Conservation (phyloP, 768 basidiomycete genomes). For the Pleurotus tuber-regium region DNA sequence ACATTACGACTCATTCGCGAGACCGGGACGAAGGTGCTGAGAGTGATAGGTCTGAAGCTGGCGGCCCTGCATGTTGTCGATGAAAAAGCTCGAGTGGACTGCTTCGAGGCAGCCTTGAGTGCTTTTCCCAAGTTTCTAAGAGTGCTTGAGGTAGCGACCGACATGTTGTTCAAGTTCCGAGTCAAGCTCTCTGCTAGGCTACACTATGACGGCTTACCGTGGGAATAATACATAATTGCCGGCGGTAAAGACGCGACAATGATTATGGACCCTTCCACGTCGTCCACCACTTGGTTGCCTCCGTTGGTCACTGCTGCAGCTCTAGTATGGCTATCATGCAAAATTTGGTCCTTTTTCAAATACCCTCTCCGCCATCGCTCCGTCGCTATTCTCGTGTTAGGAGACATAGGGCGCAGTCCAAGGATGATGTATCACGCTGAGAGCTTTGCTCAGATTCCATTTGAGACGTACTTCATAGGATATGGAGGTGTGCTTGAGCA, state of each 20-base stretch:
- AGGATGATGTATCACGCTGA: conserved; percentile 99
- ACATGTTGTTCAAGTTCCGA: conserved; percentile 11
- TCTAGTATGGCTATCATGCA: conserved; percentile 29
- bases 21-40: background rate
- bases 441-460: conserved; percentile 80
- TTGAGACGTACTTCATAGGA: conserved; percentile 79
- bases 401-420: conserved; percentile 94
- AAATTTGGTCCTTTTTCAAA: conserved; percentile 29
- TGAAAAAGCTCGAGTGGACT: background rate
- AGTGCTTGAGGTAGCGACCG: conserved; percentile 8
- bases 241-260: background rate
- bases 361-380: conserved; percentile 39
- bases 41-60: background rate
- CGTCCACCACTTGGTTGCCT: conserved; percentile 16
- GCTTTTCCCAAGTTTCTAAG: background rate
- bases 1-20: background rate
- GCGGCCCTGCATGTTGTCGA: conserved; percentile 2
- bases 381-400: conserved; percentile 89
- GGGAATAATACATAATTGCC: background rate
- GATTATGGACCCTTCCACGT: conserved; percentile 8
- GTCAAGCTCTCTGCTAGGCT: no score
- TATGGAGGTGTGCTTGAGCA: conserved; percentile 63
- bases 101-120: background rate
- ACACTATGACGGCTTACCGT: background rate
- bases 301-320: conserved; percentile 3